Evolutionary conservation across 139 green algal species (phyloP).

Genomic region (Edaphochlamys debaryana): DNA sequence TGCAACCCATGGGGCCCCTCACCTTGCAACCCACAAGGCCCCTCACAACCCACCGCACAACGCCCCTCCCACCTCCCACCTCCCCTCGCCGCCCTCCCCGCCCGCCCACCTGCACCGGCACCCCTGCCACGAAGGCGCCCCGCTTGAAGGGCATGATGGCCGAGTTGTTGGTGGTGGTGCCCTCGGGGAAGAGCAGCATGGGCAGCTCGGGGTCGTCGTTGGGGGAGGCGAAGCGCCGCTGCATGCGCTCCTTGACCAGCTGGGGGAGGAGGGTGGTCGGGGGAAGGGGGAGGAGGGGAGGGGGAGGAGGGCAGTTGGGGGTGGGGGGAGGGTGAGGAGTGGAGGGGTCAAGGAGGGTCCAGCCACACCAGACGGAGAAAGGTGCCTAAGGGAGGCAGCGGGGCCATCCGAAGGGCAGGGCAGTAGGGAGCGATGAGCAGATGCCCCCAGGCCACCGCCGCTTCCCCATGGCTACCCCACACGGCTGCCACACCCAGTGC

Average conservation of each 20-base stretch:
- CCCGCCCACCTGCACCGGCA: slow-evolving; percentile 77
- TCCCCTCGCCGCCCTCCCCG: neutral
- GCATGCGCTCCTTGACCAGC: slow-evolving; percentile 70
- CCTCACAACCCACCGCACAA: too few species aligned
- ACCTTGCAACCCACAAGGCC: too few species aligned
- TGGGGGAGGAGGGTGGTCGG: neutral
- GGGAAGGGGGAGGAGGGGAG: neutral
- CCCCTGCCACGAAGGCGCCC: slow-evolving; percentile 89
- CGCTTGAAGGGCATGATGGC: slow-evolving; percentile 92
- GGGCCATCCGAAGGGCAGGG: too few species aligned
- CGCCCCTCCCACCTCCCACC: neutral
- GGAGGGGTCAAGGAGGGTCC: too few species aligned
- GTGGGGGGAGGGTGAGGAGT: too few species aligned
- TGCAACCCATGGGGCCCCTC: too few species aligned
- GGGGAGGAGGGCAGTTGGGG: neutral
- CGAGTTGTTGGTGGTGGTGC: slow-evolving; percentile 92
- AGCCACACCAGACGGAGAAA: too few species aligned
- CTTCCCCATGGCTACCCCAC: too few species aligned
- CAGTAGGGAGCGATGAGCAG: too few species aligned
- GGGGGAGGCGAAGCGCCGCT: neutral
- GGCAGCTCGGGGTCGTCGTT: slow-evolving; percentile 40
- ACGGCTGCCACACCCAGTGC: too few species aligned
- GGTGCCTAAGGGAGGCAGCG: too few species aligned
- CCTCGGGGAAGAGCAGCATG: slow-evolving; percentile 82
- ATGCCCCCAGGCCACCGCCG: too few species aligned